Conservation (phyloP, 2,329 filamentous ascomycete genomes). For the Colletotrichum lini region DNA sequence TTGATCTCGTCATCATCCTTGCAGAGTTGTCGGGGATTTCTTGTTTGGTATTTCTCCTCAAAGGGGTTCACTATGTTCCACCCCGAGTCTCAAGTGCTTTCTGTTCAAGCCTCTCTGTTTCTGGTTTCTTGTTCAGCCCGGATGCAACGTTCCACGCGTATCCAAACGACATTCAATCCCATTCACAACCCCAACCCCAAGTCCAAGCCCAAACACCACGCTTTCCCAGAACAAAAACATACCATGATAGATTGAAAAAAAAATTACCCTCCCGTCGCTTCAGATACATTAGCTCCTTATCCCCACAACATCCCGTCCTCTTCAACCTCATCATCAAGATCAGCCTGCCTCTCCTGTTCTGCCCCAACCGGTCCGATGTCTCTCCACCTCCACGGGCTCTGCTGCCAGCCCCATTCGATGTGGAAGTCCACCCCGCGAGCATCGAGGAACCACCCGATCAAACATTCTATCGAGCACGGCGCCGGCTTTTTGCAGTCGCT, state of each 20-base stretch:
- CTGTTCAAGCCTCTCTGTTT: neutral
- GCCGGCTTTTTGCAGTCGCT: slow-evolving; percentile 37
- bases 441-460: slow-evolving; percentile 42
- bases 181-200: too few species aligned
- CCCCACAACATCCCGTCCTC: slow-evolving; percentile 34
- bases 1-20: too few species aligned
- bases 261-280: too few species aligned
- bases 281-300: neutral
- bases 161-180: neutral
- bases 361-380: slow-evolving; percentile 28
- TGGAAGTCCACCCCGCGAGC: slow-evolving; percentile 38
- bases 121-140: neutral
- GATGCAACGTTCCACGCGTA: neutral
- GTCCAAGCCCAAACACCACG: slow-evolving; percentile 25
- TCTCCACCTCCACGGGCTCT: slow-evolving; percentile 20
- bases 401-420: slow-evolving; percentile 42
- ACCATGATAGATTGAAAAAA: neutral
- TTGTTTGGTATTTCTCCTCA: neutral
- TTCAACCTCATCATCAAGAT: neutral
- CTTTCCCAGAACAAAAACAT: slow-evolving; percentile 5
- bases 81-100: neutral
- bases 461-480: slow-evolving; percentile 43
- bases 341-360: slow-evolving; percentile 33
- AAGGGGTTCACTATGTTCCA: too few species aligned
- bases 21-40: too few species aligned